A percentile compares a stretch with the other conserved stretches of the same genome.
Conservation (phyloP, 2,329 filamentous ascomycete genomes). For the Pyrenophora seminiperda region DNA sequence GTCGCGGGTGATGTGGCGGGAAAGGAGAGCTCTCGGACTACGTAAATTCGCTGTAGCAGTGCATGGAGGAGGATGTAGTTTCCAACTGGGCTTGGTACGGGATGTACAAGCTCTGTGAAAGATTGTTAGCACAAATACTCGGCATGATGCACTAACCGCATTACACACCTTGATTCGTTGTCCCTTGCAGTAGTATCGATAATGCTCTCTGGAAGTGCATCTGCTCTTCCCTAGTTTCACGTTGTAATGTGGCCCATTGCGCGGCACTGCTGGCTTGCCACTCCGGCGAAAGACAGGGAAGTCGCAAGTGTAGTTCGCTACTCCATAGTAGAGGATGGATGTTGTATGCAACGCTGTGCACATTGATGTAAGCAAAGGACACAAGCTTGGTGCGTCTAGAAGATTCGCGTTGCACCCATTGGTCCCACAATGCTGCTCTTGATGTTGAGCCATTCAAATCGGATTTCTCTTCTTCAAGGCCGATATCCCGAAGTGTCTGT, state of each 20-base stretch:
- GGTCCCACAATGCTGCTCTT: constrained; percentile 34
- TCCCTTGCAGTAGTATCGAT: constrained; percentile 30
- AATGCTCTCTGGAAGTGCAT: constrained; percentile 39
- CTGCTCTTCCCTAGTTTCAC: constrained; percentile 32
- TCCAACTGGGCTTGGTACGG: constrained; percentile 39
- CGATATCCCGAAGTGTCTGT: constrained; percentile 36
- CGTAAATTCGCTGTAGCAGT: constrained; percentile 36
- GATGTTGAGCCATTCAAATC: constrained; percentile 18
- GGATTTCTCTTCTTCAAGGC: constrained; percentile 28
- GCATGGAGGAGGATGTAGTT: constrained; percentile 42
- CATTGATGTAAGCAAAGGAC: constrained; percentile 41
- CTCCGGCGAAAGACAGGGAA: constrained; percentile 34
- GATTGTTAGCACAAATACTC: background rate
- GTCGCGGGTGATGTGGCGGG: constrained; percentile 25
- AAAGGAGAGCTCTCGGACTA: constrained; percentile 36
- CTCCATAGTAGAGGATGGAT: constrained; percentile 38
- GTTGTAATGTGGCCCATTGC: constrained; percentile 33
- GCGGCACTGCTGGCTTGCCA: constrained; percentile 37
- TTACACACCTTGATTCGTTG: constrained; percentile 11
- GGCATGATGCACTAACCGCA: no score
- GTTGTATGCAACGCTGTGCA: constrained; percentile 43
- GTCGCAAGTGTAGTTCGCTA: constrained; percentile 33
- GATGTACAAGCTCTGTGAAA: constrained; percentile 25
- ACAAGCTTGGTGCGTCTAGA: constrained; percentile 40
- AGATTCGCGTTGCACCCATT: constrained; percentile 38